phyloP scores from a whole-genome alignment of 139 green algal species.

The Picochlorum sp. region DNA sequence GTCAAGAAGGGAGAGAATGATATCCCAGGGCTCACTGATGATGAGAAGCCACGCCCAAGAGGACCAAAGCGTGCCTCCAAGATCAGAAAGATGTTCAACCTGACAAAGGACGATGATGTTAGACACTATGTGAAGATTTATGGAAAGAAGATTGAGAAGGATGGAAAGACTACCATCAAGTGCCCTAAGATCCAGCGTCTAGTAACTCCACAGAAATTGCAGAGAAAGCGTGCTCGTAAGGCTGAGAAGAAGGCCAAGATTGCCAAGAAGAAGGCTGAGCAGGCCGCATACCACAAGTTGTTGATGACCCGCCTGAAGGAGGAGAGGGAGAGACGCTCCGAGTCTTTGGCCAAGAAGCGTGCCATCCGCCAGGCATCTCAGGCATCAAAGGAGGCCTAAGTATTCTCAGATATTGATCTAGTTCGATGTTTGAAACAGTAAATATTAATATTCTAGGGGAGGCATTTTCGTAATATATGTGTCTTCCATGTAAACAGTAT shows the following conservation, averaged over 20 bases:
- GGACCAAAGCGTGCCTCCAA: conserved; percentile 96
- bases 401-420: neutral
- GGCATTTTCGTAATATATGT: neutral
- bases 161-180: conserved; percentile 89
- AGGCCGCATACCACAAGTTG: conserved; percentile 96
- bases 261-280: conserved; percentile 76
- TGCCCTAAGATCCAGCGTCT: conserved; percentile 95
- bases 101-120: conserved; percentile 97
- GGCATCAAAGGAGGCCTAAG: conserved; percentile 67
- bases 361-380: conserved; percentile 68
- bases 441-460: too few species aligned
- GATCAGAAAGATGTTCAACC: conserved; percentile 99
- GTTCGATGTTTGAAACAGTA: too few species aligned
- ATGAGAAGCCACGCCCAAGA: conserved; percentile 90
- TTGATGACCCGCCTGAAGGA: conserved; percentile 83
- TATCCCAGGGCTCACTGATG: conserved; percentile 94
- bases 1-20: conserved; percentile 90
- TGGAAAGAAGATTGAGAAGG: conserved; percentile 55
- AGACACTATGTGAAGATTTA: conserved; percentile 98
- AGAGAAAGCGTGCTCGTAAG: conserved; percentile 81
- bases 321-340: conserved; percentile 83
- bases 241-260: conserved; percentile 69
- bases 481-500: neutral
- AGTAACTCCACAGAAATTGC: conserved; percentile 73
- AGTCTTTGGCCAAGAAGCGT: conserved; percentile 95